These are phyloP conservation scores for Cryptococcus sp. DNA, from an alignment of 1,284 basidiomycete species.

Conservation along the genomic window DNA sequence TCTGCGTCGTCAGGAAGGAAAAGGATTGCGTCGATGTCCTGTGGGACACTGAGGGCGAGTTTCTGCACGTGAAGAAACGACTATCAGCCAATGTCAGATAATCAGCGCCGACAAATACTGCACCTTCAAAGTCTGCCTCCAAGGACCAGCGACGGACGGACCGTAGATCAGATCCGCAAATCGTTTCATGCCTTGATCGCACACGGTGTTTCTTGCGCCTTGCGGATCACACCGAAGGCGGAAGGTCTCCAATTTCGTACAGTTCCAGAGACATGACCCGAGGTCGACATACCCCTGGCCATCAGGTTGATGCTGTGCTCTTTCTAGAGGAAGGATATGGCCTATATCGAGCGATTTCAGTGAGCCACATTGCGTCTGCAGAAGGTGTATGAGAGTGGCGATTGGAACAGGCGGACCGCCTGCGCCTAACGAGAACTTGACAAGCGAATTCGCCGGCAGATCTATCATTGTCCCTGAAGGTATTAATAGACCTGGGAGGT, in stretches of 20 bases:
- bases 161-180: slow-evolving; percentile 13
- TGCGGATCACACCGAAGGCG: slow-evolving; percentile 10
- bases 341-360: slow-evolving; percentile 25
- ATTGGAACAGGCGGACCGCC: slow-evolving; percentile 30
- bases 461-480: slow-evolving; percentile 13
- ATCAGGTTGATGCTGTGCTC: background rate
- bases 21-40: slow-evolving; percentile 2
- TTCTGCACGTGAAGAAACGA: slow-evolving; percentile 17
- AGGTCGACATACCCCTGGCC: slow-evolving; percentile 2
- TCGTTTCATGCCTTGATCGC: slow-evolving; percentile 18
- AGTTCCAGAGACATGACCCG: slow-evolving; percentile 10
- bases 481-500: slow-evolving; percentile 27
- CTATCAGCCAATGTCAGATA: slow-evolving; percentile 6
- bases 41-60: slow-evolving; percentile 16
- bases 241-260: slow-evolving; percentile 20
- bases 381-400: slow-evolving; percentile 13
- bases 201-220: slow-evolving; percentile 12
- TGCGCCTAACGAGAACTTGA: slow-evolving; percentile 22
- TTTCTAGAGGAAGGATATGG: slow-evolving; percentile 14
- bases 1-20: slow-evolving; percentile 2
- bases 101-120: background rate
- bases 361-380: slow-evolving; percentile 14
- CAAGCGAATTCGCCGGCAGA: slow-evolving; percentile 9
- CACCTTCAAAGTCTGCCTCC: slow-evolving; percentile 24
- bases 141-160: slow-evolving; percentile 12